These are phyloP conservation scores for Didymella segeticola DNA, from an alignment of 2,329 filamentous ascomycete genomes.

Conservation along the genomic window DNA sequence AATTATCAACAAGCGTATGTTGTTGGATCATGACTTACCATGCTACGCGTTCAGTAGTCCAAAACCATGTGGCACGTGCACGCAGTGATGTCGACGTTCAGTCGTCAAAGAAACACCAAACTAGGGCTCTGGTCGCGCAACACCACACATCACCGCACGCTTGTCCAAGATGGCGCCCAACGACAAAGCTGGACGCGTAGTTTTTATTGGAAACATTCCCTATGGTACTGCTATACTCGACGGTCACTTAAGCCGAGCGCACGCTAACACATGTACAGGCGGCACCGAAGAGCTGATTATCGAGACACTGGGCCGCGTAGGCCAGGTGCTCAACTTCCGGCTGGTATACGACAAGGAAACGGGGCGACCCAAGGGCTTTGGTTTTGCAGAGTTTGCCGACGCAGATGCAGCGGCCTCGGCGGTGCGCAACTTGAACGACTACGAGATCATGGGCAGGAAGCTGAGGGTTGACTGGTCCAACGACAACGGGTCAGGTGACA, in stretches of 20 bases:
- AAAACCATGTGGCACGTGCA: slow-evolving; percentile 12
- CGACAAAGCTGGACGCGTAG: slow-evolving; percentile 77
- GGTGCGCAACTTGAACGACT: slow-evolving; percentile 92
- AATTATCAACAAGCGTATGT: too few species aligned
- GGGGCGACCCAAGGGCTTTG: slow-evolving; percentile 92
- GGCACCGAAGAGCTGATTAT: slow-evolving; percentile 95
- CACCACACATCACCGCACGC: neutral
- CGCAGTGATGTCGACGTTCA: slow-evolving; percentile 4
- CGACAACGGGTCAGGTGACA: slow-evolving; percentile 75
- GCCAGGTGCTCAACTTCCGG: slow-evolving; percentile 89
- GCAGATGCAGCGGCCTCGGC: slow-evolving; percentile 91
- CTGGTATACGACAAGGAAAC: slow-evolving; percentile 96
- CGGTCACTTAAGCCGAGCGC: too few species aligned
- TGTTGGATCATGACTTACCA: too few species aligned
- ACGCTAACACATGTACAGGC: slow-evolving; percentile 60
- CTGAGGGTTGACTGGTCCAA: slow-evolving; percentile 96
- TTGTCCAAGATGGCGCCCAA: slow-evolving; percentile 40
- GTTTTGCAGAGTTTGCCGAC: slow-evolving; percentile 95
- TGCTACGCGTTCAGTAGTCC: too few species aligned
- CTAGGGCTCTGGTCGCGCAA: neutral
- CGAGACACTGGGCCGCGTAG: slow-evolving; percentile 89
- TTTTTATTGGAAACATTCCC: slow-evolving; percentile 87
- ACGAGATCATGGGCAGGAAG: slow-evolving; percentile 93
- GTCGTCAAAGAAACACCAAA: slow-evolving; percentile 11
- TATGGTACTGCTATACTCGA: slow-evolving; percentile 76